phyloP scores from a whole-genome alignment of 2,329 filamentous ascomycete genomes.

The Alternaria consortialis region DNA sequence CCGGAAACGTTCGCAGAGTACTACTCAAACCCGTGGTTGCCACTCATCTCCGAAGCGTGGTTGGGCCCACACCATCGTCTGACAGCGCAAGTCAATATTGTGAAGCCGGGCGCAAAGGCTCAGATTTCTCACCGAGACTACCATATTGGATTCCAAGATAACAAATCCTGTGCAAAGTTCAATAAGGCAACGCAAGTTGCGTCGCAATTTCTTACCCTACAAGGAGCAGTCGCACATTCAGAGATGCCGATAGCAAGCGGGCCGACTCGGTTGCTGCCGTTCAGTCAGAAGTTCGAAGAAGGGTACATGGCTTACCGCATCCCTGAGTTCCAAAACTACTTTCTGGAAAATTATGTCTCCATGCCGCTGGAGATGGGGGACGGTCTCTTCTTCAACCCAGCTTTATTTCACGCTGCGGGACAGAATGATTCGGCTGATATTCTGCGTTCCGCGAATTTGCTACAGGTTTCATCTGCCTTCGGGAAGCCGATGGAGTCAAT shows the following conservation, averaged over 20 bases:
- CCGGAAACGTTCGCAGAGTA: slow-evolving; percentile 64
- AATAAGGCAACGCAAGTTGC: slow-evolving; percentile 64
- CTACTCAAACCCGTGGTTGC: slow-evolving; percentile 68
- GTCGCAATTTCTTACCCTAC: slow-evolving; percentile 67
- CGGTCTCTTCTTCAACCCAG: slow-evolving; percentile 71
- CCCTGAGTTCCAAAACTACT: slow-evolving; percentile 63
- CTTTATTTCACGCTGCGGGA: slow-evolving; percentile 70
- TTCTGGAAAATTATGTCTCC: slow-evolving; percentile 62
- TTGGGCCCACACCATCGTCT: slow-evolving; percentile 68
- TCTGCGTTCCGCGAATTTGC: slow-evolving; percentile 66
- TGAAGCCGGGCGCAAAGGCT: slow-evolving; percentile 65
- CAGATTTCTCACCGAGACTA: slow-evolving; percentile 70
- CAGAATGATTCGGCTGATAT: slow-evolving; percentile 62
- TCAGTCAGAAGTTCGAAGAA: slow-evolving; percentile 65
- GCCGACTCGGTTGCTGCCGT: slow-evolving; percentile 69
- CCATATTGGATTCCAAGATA: slow-evolving; percentile 69
- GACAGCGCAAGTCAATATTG: slow-evolving; percentile 70
- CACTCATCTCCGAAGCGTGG: slow-evolving; percentile 63
- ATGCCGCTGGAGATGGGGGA: slow-evolving; percentile 65
- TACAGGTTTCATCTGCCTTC: slow-evolving; percentile 69
- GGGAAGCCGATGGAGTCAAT: slow-evolving; percentile 71
- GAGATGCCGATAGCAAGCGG: slow-evolving; percentile 68
- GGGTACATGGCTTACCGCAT: slow-evolving; percentile 68
- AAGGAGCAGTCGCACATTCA: slow-evolving; percentile 70
- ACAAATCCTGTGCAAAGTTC: slow-evolving; percentile 55